Percentiles rank a stretch among this genome's conserved stretches.
These are phyloP conservation scores for Borovskyia barvae DNA, from an alignment of 208 protist species.

Conservation along the genomic window DNA sequence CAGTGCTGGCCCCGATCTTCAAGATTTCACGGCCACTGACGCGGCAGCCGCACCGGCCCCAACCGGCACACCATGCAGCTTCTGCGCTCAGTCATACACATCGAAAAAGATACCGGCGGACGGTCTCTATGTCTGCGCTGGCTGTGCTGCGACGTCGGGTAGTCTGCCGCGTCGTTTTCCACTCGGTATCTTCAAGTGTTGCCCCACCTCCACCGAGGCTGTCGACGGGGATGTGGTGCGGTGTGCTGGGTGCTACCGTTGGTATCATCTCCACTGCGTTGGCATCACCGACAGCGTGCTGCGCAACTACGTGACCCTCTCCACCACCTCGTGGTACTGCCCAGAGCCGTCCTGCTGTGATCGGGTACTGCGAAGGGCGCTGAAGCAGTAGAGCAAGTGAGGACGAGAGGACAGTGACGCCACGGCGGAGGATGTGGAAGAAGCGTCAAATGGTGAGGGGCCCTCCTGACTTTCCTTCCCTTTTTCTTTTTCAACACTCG, in stretches of 20 bases:
- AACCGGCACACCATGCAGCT: conserved; percentile 31
- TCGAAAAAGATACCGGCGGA: conserved; percentile 39
- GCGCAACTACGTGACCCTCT: conserved; percentile 61
- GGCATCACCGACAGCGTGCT: conserved; percentile 48
- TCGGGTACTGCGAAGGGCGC: conserved; percentile 27
- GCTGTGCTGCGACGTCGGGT: conserved; percentile 36
- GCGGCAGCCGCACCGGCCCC: neutral
- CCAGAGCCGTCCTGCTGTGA: conserved; percentile 73
- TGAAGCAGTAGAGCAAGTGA: conserved; percentile 25
- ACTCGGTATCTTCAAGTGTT: conserved; percentile 81
- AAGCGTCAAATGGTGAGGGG: too few species aligned
- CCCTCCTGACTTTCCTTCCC: too few species aligned
- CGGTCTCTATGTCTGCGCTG: conserved; percentile 62
- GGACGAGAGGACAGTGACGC: neutral
- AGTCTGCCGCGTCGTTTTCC: conserved; percentile 35
- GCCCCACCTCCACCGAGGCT: conserved; percentile 66
- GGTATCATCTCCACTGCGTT: conserved; percentile 81
- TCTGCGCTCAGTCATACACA: conserved; percentile 40
- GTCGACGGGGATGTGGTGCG: conserved; percentile 64
- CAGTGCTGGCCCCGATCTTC: neutral
- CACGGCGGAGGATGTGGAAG: neutral
- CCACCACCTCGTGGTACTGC: conserved; percentile 87
- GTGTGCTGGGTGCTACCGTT: conserved; percentile 60
- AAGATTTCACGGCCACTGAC: neutral
- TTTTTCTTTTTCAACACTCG: too few species aligned